These are phyloP conservation scores for Dendrothele bispora DNA, from an alignment of 768 basidiomycete genomes.

Conservation along the genomic window DNA sequence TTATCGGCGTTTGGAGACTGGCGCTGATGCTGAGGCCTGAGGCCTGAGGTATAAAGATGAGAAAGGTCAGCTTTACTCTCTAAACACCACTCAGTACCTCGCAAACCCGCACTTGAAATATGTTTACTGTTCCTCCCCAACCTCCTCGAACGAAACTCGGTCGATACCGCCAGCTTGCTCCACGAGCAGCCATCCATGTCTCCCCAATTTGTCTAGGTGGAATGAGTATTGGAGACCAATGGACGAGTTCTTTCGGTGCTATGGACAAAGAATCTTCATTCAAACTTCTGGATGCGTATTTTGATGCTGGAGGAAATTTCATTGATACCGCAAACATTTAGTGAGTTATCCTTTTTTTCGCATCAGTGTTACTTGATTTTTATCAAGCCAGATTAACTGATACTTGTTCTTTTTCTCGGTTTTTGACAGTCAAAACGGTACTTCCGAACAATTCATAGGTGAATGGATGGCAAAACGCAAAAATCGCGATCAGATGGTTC, in stretches of 20 bases:
- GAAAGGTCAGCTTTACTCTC: no score
- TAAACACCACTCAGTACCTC: no score
- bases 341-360: slow-evolving; percentile 17
- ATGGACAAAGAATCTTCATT: slow-evolving; percentile 44
- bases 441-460: slow-evolving; percentile 54
- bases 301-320: slow-evolving; percentile 47
- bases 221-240: slow-evolving; percentile 42
- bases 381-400: no score
- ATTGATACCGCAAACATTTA: slow-evolving; percentile 51
- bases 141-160: slow-evolving; percentile 32
- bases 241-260: slow-evolving; percentile 26
- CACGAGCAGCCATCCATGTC: slow-evolving; percentile 37
- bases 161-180: slow-evolving; percentile 33
- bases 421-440: slow-evolving; percentile 45
- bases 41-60: no score
- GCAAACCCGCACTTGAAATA: no score
- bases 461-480: slow-evolving; percentile 50
- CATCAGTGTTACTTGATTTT: background rate
- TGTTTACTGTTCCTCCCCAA: slow-evolving; percentile 14
- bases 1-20: no score
- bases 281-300: slow-evolving; percentile 45
- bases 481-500: slow-evolving; percentile 48
- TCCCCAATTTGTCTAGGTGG: slow-evolving; percentile 44
- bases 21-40: no score
- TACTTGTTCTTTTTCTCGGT: no score